Conservation (phyloP, 345 rosid genomes). For the Salix brachista region DNA sequence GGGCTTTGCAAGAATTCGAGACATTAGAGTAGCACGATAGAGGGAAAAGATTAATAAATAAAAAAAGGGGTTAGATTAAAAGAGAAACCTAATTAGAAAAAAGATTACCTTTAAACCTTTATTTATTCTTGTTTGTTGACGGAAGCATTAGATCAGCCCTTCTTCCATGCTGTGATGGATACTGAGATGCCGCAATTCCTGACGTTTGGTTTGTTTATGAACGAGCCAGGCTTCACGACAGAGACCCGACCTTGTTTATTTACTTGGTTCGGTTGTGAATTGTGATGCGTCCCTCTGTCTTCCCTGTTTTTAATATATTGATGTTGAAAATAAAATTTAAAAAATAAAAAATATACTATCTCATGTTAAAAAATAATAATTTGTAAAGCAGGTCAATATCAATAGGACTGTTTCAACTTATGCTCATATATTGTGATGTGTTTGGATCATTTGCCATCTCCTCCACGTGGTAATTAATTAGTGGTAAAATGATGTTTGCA, state of each 20-base stretch:
- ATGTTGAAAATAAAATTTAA: too few relatives aligned
- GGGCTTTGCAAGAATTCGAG: not conserved
- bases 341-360: too few relatives aligned
- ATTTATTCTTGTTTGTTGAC: conserved; percentile 3
- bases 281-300: not conserved
- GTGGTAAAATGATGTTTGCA: not conserved
- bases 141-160: conserved; percentile 8
- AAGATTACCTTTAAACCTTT: not conserved
- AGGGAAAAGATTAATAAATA: too few relatives aligned
- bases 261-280: not conserved
- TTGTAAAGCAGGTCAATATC: too few relatives aligned
- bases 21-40: not conserved
- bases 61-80: not conserved
- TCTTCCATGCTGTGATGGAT: not conserved
- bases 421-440: not conserved
- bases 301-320: not conserved
- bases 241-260: not conserved
- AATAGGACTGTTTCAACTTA: too few relatives aligned
- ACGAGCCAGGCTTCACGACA: not conserved
- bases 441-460: not conserved
- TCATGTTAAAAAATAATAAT: too few relatives aligned
- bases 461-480: not conserved
- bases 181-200: conserved; percentile 19
- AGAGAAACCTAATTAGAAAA: not conserved
- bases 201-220: conserved; percentile 1